Evolutionary conservation across 2,329 filamentous ascomycete genomes (phyloP), one percentile per base, ranked within the genome.

Genomic region (Penicillium sp.): DNA sequence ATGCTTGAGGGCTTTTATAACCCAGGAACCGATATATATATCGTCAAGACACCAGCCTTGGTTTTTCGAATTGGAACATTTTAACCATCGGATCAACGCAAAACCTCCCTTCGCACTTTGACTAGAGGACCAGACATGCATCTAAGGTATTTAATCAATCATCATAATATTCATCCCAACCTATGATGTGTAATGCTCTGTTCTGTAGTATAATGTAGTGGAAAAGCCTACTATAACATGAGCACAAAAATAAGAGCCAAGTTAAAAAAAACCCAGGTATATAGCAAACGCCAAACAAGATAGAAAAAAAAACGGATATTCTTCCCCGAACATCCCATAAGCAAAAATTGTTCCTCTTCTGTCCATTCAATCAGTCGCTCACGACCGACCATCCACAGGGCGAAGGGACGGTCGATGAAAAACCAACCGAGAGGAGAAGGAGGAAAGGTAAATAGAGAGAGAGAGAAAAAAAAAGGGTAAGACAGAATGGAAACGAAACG

Each of bases 231-330:
- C 35, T 41, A 41, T 41, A 15, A 41, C 35, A 41, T 17, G 29
- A 35, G 6, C 9, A 35, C 7, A 31, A 35, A 11, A 26, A 9
- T 44, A 45, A 51, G n/a, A 5, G 29, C 17, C 5, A 38, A 38
- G 35, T 35, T 23, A 21, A 53, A 38, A 35, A 38, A 48, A 54
- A 54, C 54, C 60, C 60, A 65, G 63, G 63, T 65, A 65, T 65
- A 65, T 65, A 65, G 57, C 60, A 62, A 61, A 56, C 54, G 54
- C 54, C 54, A 30, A 55, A 46, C 30, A 54, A 51, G 26, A 51
- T 21, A 51, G 17, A 6, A 53, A 53, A 53, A 23, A 35, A 23
- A 54, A 60, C 46, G 56, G 38, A 29, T 35, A 47, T 41, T 41
- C 35, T 41, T 41, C 35, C 35, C 35, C 11, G 35, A 41, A 41